Percentiles rank a stretch among this genome's conserved stretches.
phyloP scores from a whole-genome alignment of 352 stramenopile species.

The Globisporangium yorkense region DNA sequence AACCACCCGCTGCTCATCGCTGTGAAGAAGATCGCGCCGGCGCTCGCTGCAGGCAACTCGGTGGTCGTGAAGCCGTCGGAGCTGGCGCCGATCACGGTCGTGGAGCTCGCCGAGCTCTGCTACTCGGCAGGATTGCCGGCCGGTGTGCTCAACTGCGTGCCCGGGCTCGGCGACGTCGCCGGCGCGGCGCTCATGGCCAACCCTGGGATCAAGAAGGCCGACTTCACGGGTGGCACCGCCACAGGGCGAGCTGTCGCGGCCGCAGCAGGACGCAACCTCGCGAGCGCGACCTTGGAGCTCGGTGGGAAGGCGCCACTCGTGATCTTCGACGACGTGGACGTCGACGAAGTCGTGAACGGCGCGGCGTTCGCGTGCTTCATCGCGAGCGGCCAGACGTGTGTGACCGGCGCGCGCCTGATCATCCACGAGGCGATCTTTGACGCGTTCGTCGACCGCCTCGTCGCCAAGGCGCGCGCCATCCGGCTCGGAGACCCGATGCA shows the following conservation, averaged over 20 bases:
- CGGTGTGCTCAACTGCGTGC: conserved; percentile 45
- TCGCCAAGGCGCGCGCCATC: conserved; percentile 46
- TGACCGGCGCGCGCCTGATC: conserved; percentile 76
- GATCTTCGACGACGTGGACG: conserved; percentile 57
- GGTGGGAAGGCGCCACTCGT: conserved; percentile 67
- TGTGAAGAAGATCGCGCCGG: conserved; percentile 60
- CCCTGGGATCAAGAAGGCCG: conserved; percentile 43
- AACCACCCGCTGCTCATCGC: conserved; percentile 82
- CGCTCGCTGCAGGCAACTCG: conserved; percentile 69
- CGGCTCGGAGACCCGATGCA: conserved; percentile 49
- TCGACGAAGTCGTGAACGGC: conserved; percentile 54
- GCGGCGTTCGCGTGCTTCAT: conserved; percentile 68
- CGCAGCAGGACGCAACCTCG: conserved; percentile 32
- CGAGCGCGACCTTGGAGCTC: conserved; percentile 56
- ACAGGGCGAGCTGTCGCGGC: conserved; percentile 32
- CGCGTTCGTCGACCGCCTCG: conserved; percentile 56
- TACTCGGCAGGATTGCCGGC: conserved; percentile 28
- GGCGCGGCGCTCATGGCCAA: conserved; percentile 30
- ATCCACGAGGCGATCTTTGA: conserved; percentile 77
- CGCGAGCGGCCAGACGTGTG: conserved; percentile 74
- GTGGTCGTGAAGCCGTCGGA: conserved; percentile 88
- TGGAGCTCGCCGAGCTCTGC: conserved; percentile 40
- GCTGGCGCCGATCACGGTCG: conserved; percentile 52
- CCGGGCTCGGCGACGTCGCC: conserved; percentile 27
- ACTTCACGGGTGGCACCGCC: conserved; percentile 42